These are phyloP conservation scores for Termitomyces sp. DNA, from an alignment of 768 basidiomycete species.

Conservation along the genomic window DNA sequence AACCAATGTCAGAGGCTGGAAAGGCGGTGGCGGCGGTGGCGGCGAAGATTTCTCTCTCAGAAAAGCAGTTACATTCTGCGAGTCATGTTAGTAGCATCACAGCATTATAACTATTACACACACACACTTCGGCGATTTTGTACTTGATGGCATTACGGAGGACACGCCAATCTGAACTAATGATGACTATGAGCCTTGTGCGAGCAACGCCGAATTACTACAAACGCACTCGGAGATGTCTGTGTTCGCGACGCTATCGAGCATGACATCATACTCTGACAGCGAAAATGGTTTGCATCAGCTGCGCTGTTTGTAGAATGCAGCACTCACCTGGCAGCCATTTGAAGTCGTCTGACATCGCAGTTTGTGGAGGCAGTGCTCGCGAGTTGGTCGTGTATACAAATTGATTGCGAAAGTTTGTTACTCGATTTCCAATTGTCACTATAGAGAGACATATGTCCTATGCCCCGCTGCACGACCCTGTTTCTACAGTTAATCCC, in stretches of 20 bases:
- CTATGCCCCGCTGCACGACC: conserved; percentile 22
- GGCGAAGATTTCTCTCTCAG: conserved; percentile 33
- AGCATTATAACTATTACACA: conserved; percentile 10
- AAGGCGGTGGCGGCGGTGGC: conserved; percentile 28
- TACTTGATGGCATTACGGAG: conserved; percentile 69
- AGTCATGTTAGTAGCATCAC: not conserved
- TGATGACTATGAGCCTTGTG: conserved; percentile 6
- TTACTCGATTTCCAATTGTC: not conserved
- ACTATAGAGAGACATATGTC: conserved; percentile 13
- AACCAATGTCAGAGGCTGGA: conserved; percentile 35
- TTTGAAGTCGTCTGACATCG: conserved; percentile 26
- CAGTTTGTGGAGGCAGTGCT: not conserved
- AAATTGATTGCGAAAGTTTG: not conserved
- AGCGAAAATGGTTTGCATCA: not conserved
- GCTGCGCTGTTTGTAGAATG: not conserved
- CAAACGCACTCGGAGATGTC: conserved; percentile 55
- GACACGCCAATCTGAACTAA: conserved; percentile 63
- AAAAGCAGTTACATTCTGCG: conserved; percentile 47
- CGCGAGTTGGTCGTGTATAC: not conserved
- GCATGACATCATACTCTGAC: conserved; percentile 50
- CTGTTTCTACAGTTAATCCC: conserved; percentile 1
- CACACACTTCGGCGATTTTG: conserved; percentile 58
- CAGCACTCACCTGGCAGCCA: conserved; percentile 46
- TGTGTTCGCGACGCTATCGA: conserved; percentile 59
- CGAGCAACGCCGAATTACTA: conserved; percentile 2